Conservation (phyloP, 805 yeast genomes). For the Ogataea ganodermae region DNA sequence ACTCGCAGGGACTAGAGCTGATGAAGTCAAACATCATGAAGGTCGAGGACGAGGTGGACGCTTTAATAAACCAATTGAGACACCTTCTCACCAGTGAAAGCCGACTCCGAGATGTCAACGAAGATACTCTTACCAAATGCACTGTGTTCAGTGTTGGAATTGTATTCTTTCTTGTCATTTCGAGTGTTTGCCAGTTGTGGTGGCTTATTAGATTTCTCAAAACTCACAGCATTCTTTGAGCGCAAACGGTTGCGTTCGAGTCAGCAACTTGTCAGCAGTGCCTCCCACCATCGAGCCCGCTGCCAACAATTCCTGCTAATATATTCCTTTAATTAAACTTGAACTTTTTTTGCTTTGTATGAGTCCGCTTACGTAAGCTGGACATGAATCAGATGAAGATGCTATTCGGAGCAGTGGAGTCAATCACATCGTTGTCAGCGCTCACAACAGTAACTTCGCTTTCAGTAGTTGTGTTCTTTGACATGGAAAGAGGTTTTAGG, state of each 20-base stretch:
- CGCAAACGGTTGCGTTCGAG: neutral
- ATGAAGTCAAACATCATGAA: slow-evolving; percentile 14
- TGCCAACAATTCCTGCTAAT: neutral
- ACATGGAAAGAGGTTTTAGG: neutral
- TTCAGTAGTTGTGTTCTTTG: neutral
- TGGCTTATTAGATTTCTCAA: slow-evolving; percentile 31
- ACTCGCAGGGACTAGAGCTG: slow-evolving; percentile 20
- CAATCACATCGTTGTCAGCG: slow-evolving; percentile 40
- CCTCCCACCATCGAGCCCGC: too few relatives aligned
- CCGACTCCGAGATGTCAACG: slow-evolving; percentile 31
- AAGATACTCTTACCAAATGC: slow-evolving; percentile 24
- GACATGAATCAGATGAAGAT: slow-evolving; percentile 16
- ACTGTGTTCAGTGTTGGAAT: slow-evolving; percentile 19
- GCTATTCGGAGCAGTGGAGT: slow-evolving; percentile 39
- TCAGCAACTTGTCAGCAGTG: neutral
- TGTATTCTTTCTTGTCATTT: slow-evolving; percentile 18
- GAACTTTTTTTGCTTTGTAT: slow-evolving; percentile 19
- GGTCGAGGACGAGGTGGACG: slow-evolving; percentile 25
- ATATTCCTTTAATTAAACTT: neutral
- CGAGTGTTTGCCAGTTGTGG: slow-evolving; percentile 19
- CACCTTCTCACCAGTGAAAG: slow-evolving; percentile 23
- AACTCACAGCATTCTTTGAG: slow-evolving; percentile 9
- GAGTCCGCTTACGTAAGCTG: neutral
- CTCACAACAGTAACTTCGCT: slow-evolving; percentile 22
- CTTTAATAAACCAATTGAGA: slow-evolving; percentile 16